Evolutionary conservation across 2,329 filamentous ascomycete species (phyloP).

Genomic region (Venturiaceae sp.): DNA sequence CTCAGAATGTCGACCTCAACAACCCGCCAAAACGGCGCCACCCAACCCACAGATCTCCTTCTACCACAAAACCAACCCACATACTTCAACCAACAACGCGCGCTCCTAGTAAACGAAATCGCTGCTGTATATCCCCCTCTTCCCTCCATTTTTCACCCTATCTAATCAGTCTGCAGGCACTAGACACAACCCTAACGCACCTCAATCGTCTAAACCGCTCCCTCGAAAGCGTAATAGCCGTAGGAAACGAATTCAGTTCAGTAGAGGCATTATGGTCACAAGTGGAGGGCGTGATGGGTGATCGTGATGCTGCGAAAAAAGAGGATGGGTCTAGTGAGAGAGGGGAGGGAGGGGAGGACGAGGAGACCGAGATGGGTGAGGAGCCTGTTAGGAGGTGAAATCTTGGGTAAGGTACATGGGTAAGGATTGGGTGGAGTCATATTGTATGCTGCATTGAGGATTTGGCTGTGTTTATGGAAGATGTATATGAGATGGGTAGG

Average conservation of each 20-base stretch:
- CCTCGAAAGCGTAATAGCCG: conserved; percentile 82
- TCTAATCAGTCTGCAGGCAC: conserved; percentile 31
- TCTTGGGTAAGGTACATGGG: background rate
- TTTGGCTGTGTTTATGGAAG: background rate
- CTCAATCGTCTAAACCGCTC: conserved; percentile 93
- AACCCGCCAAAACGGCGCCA: background rate
- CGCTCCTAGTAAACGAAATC: conserved; percentile 61
- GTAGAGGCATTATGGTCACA: conserved; percentile 96
- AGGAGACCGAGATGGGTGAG: conserved; percentile 11
- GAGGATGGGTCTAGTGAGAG: conserved; percentile 10
- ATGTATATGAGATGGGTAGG: background rate
- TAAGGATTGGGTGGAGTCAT: too few relatives aligned
- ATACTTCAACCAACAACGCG: conserved; percentile 64
- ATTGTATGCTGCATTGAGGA: too few relatives aligned
- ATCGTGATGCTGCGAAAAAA: conserved; percentile 37
- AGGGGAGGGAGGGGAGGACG: conserved; percentile 9
- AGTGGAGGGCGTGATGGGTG: conserved; percentile 89
- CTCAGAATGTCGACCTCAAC: background rate
- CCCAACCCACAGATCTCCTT: background rate
- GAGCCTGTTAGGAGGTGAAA: conserved; percentile 1
- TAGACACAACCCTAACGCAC: conserved; percentile 89
- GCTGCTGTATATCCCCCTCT: conserved; percentile 49
- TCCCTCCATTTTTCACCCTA: background rate
- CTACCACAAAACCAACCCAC: background rate
- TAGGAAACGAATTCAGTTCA: conserved; percentile 94